Evolutionary conservation across 169 alveolate genomes (phyloP).

Genomic region (Eimeria zaria): DNA sequence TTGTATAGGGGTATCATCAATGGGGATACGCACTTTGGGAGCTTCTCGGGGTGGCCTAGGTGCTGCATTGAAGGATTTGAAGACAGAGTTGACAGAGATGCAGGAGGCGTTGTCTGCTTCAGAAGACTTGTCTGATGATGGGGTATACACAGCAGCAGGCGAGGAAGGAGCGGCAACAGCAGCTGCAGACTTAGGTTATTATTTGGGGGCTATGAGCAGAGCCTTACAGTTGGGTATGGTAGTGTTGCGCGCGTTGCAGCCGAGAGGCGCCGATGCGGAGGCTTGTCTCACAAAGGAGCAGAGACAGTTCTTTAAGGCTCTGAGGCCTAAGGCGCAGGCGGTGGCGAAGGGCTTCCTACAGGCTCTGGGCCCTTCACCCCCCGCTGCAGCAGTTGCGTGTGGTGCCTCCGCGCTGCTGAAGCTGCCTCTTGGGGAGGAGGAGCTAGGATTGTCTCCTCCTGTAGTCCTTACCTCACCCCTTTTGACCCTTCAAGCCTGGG

Average conservation of each 20-base stretch:
- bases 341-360: slow-evolving; percentile 12
- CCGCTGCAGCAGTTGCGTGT: slow-evolving; percentile 28
- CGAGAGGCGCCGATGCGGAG: neutral
- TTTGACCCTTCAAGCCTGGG: slow-evolving; percentile 31
- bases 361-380: slow-evolving; percentile 40
- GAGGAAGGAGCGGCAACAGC: slow-evolving; percentile 40
- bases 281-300: slow-evolving; percentile 46
- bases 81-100: slow-evolving; percentile 56
- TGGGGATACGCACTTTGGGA: neutral
- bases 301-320: slow-evolving; percentile 51
- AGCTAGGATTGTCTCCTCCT: neutral
- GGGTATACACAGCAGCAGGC: slow-evolving; percentile 7
- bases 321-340: slow-evolving; percentile 50
- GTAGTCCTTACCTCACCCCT: neutral
- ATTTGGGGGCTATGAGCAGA: slow-evolving; percentile 31
- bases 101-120: slow-evolving; percentile 27
- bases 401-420: slow-evolving; percentile 48
- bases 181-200: slow-evolving; percentile 51
- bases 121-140: neutral
- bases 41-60: slow-evolving; percentile 41
- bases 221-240: slow-evolving; percentile 22
- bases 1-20: neutral
- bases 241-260: neutral
- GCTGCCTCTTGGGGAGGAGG: neutral
- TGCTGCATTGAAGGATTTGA: slow-evolving; percentile 25